Base-by-base conservation (phyloP, 2,329 filamentous ascomycete species). In the Penicillium sp. region DNA sequence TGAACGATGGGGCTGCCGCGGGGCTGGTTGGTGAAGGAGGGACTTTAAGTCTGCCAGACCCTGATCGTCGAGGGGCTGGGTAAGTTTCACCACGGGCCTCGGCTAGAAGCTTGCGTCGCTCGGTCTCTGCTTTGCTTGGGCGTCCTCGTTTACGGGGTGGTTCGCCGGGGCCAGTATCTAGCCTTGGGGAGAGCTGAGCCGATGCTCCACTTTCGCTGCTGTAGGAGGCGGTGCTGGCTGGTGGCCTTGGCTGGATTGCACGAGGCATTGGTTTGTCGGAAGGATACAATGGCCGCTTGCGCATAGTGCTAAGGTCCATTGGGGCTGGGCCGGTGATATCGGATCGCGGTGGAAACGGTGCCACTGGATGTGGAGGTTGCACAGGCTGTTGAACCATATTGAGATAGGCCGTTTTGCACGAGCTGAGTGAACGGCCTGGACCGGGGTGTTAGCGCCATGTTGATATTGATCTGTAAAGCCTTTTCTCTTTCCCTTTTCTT, bases 71-170 rank as follows among this genome's bases (percentile, higher is more conserved):
- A 10, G 71, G 65, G 14, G 71, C 67, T n/a, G 73, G 73, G 56
- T 75, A 76, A 16, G 63, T 63, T 59, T 76, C 73, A 16, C 74
- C 74, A 32, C 69, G 71, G 35, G 72, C 70, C 60, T 75, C 72
- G 38, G 74, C 73, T 43, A 65, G 67, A 24, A 68, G 66, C 56
- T 66, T 74, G 34, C 74, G 74, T 46, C 73, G 69, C 57, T 76
- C 74, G 4, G 70, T 67, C 57, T 77, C 75, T 34, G 66, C 67
- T 65, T 77, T 77, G 58, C 68, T 77, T 56, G 75, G 75, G 16
- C 75, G 72, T n/a, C 75, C 75, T 53, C 75, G 68, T 71, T 76
- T 76, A 43, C 72, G 68, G 52, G 69, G 73, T 34, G 70, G 72
- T 48, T 76, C 72, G 37, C 67, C 66, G 57, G 62, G 61, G 22